Evolutionary conservation across 23 red algal species (phyloP), one percentile per base, ranked within the genome.

Genomic region (Gracilaria domingensis): DNA sequence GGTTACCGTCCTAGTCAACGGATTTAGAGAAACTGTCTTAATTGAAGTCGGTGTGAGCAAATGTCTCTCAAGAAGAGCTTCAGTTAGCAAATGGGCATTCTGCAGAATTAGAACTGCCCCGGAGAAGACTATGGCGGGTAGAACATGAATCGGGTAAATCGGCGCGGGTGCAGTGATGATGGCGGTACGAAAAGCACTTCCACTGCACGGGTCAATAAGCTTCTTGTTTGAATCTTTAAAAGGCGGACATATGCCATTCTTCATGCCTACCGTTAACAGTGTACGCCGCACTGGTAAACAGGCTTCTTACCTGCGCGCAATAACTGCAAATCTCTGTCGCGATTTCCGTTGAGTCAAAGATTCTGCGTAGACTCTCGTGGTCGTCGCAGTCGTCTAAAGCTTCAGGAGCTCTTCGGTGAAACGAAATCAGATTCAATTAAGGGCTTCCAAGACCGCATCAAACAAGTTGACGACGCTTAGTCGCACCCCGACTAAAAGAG

Each of bases 121-220:
- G 23, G 72, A 77, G 42, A 77, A 77, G 42, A 77, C 72, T 51
- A 77, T 50, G 72, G 72, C 72, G 45, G 72, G 72, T 50, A 77
- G 8, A 77, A 77, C 72, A 29, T 14, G 72, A 77, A 77, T 51
- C 26, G 72, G 39, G 39, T 51, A 77, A 1, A 77, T 7, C 42
- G 72, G 72, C 23, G 72, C 28, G 42, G 72, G 72, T 3, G 72
- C 72, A 26, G 72, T 77, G n/a, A 77, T 51, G 72, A 77, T 48
- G 8, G 72, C 72, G 38, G 7, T 69, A 17, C 32, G 30, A 17
- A 32, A 69, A 69, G 64, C 36, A 36, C 12, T 8, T 37, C 64
- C 38, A 69, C 64, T 17, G 13, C 0, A 9, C 4, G 12, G 9
- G 12, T 20, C 14, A 32, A 9, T 37, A 32, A 2, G 32, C 2